phyloP scores from a whole-genome alignment of 2,329 filamentous ascomycete genomes.

The Talaromyces atroroseus region DNA sequence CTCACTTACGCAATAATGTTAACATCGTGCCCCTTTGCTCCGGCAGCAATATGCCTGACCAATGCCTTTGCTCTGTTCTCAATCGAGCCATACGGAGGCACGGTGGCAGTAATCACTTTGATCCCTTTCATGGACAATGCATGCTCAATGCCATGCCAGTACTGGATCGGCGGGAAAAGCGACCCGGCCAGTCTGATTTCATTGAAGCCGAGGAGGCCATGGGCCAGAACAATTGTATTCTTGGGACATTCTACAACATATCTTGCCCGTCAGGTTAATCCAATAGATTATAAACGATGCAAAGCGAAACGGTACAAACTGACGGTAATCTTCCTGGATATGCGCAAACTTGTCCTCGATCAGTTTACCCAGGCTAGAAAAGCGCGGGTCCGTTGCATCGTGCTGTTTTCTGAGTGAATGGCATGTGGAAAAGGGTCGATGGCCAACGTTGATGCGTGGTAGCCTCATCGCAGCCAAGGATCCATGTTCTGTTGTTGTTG shows the following conservation, averaged over 20 bases:
- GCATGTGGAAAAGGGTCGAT: not conserved
- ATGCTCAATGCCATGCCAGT: constrained; percentile 60
- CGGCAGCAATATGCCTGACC: constrained; percentile 47
- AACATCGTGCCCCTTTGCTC: constrained; percentile 52
- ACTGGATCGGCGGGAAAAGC: constrained; percentile 54
- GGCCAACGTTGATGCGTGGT: not conserved
- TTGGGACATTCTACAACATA: constrained; percentile 42
- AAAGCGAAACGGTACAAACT: too few relatives aligned
- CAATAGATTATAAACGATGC: not conserved
- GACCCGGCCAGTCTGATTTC: constrained; percentile 53
- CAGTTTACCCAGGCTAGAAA: constrained; percentile 47
- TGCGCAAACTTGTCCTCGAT: constrained; percentile 59
- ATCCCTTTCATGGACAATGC: constrained; percentile 52
- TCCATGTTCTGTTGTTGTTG: not conserved
- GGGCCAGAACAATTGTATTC: constrained; percentile 57
- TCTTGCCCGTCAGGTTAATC: constrained; percentile 5
- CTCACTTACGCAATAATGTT: constrained; percentile 62
- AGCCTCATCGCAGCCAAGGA: constrained; percentile 8
- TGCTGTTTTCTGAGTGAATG: not conserved
- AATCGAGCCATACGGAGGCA: constrained; percentile 56
- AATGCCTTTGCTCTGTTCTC: constrained; percentile 53
- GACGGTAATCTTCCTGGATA: constrained; percentile 55
- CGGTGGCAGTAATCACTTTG: constrained; percentile 56
- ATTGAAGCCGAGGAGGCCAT: constrained; percentile 62
- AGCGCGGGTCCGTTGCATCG: constrained; percentile 39